These are phyloP conservation scores for Raddia guianensis DNA, from an alignment of 176 grass and related monocot genomes.

Conservation along the genomic window DNA sequence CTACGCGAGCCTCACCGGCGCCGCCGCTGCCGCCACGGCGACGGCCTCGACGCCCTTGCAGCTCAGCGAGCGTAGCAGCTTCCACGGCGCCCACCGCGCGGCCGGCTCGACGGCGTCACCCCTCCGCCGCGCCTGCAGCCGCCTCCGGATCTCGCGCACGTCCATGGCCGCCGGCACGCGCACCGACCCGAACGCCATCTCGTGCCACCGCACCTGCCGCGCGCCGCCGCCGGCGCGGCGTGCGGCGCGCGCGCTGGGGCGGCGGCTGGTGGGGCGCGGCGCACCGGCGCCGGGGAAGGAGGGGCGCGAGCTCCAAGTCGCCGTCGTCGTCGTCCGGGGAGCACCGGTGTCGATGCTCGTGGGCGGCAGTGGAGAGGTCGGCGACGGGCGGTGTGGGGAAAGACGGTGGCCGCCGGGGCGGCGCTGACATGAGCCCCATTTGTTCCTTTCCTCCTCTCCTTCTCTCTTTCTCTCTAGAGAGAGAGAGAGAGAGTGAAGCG, in stretches of 20 bases:
- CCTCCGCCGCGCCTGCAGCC: slow-evolving; percentile 46
- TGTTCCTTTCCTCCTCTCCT: neutral
- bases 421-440: slow-evolving; percentile 23
- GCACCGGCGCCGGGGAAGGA: slow-evolving; percentile 16
- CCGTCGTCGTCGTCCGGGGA: slow-evolving; percentile 19
- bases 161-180: slow-evolving; percentile 70
- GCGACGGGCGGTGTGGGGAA: slow-evolving; percentile 20
- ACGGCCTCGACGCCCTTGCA: slow-evolving; percentile 74
- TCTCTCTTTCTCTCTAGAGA: neutral
- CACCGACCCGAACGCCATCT: slow-evolving; percentile 59
- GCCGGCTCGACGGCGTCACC: neutral
- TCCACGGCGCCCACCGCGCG: slow-evolving; percentile 54
- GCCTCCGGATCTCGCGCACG: slow-evolving; percentile 69
- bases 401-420: slow-evolving; percentile 16
- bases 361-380: slow-evolving; percentile 23
- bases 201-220: slow-evolving; percentile 51
- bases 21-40: slow-evolving; percentile 45
- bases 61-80: slow-evolving; percentile 67
- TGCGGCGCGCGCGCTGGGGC: neutral
- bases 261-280: neutral
- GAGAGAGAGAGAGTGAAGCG: neutral
- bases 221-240: neutral
- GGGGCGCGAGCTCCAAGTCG: slow-evolving; percentile 40
- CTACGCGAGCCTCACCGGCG: slow-evolving; percentile 60
- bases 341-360: neutral